Percentiles rank a stretch among this genome's conserved stretches.
These are phyloP conservation scores for Pseudogymnoascus sp. DNA, from an alignment of 2,329 filamentous ascomycete genomes.

Conservation along the genomic window DNA sequence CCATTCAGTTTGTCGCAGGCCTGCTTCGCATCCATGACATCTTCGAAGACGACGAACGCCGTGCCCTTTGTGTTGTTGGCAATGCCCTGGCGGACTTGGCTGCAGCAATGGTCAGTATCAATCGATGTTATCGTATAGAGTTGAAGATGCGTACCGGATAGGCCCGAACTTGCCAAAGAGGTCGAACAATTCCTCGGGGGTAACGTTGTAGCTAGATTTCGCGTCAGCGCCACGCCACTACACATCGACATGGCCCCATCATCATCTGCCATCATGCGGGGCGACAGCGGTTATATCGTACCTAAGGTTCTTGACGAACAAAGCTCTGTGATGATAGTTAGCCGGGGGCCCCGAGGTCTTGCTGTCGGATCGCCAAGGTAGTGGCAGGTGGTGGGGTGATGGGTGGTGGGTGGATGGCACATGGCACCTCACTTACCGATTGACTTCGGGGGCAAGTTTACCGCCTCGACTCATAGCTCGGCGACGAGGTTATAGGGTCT, in stretches of 20 bases:
- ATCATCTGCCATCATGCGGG: conserved; percentile 51
- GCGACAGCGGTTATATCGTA: conserved; percentile 35
- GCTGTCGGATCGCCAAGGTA: background rate
- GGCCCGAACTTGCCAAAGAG: conserved; percentile 97
- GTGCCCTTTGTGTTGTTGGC: conserved; percentile 96
- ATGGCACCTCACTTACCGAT: conserved; percentile 60
- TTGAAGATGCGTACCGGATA: conserved; percentile 62
- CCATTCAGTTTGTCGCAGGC: conserved; percentile 99
- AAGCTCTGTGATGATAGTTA: conserved; percentile 57
- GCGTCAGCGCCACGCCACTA: conserved; percentile 39
- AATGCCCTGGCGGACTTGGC: conserved; percentile 97
- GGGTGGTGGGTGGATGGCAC: background rate
- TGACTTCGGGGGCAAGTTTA: conserved; percentile 99
- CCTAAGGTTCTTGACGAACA: conserved; percentile 99
- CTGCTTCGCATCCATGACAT: conserved; percentile 97
- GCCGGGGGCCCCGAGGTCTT: background rate
- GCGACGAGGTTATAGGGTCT: conserved; percentile 17
- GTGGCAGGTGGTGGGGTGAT: conserved; percentile 12
- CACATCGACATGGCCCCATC: conserved; percentile 50
- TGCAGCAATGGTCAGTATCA: conserved; percentile 34
- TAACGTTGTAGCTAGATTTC: conserved; percentile 83
- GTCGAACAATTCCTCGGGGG: conserved; percentile 94
- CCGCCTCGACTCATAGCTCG: conserved; percentile 91
- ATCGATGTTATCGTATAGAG: conserved; percentile 1
- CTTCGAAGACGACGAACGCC: conserved; percentile 98